These are phyloP conservation scores for Manihot esculenta DNA, from an alignment of 441 rosid genomes.

Conservation along the genomic window DNA sequence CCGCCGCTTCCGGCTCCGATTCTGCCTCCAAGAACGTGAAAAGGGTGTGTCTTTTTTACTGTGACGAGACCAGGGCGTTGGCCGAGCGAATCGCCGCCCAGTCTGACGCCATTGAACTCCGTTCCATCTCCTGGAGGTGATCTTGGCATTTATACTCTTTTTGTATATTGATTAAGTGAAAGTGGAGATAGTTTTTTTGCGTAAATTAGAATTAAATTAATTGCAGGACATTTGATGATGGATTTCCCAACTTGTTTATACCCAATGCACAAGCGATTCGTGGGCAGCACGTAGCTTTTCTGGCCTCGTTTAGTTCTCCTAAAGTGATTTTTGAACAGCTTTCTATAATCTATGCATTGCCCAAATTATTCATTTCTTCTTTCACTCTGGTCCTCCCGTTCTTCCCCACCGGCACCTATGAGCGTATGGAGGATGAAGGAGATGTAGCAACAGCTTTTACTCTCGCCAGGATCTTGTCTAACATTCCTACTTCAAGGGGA, in stretches of 20 bases:
- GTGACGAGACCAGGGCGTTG: slow-evolving; percentile 65
- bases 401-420: slow-evolving; percentile 94
- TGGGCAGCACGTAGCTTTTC: slow-evolving; percentile 86
- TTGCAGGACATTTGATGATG: slow-evolving; percentile 78
- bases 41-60: slow-evolving; percentile 71
- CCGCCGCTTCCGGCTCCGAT: slow-evolving; percentile 46
- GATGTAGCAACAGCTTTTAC: slow-evolving; percentile 96
- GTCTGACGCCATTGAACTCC: slow-evolving; percentile 82
- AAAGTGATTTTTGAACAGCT: slow-evolving; percentile 90
- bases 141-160: neutral
- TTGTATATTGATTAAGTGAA: neutral
- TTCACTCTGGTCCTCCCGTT: slow-evolving; percentile 92
- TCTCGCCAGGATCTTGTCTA: slow-evolving; percentile 85
- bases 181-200: neutral
- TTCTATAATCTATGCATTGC: slow-evolving; percentile 81
- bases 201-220: neutral
- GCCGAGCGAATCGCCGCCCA: slow-evolving; percentile 70
- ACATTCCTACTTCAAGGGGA: slow-evolving; percentile 82
- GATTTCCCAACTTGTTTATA: slow-evolving; percentile 87
- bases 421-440: slow-evolving; percentile 98
- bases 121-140: slow-evolving; percentile 83
- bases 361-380: slow-evolving; percentile 82
- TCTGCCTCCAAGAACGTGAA: slow-evolving; percentile 50
- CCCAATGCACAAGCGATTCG: slow-evolving; percentile 93
- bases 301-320: slow-evolving; percentile 89